phyloP scores from a whole-genome alignment of 345 rosid genomes.

The Hypericum androsaemum region DNA sequence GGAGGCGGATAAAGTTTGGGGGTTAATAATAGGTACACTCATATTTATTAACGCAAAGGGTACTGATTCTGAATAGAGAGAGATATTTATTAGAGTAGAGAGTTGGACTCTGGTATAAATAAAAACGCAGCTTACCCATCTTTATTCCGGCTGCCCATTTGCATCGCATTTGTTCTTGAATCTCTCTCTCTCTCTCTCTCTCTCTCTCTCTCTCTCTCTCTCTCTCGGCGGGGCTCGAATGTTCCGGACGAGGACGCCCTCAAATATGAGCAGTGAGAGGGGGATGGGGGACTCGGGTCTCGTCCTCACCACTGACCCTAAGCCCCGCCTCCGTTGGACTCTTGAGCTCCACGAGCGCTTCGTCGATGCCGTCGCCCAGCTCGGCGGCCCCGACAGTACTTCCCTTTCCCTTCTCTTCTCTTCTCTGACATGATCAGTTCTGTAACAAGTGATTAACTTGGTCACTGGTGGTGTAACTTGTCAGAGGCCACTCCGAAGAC shows the following conservation, averaged over 20 bases:
- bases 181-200: conserved; percentile 30
- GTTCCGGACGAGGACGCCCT: conserved; percentile 95
- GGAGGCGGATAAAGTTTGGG: too few species aligned
- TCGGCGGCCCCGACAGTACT: conserved; percentile 96
- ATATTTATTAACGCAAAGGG: too few species aligned
- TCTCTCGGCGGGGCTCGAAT: conserved; percentile 33
- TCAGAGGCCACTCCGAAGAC: conserved; percentile 99
- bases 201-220: conserved; percentile 19
- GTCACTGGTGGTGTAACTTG: neutral
- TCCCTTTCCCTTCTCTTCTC: neutral
- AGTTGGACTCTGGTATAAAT: neutral
- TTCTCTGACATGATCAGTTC: too few species aligned
- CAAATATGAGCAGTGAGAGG: conserved; percentile 40
- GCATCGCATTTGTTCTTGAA: conserved; percentile 95
- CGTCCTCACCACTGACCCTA: conserved; percentile 98
- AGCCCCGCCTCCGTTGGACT: conserved; percentile 99
- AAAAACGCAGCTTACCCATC: conserved; percentile 2
- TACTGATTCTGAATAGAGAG: conserved; percentile 6
- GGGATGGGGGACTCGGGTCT: conserved; percentile 81
- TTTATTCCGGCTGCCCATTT: conserved; percentile 36
- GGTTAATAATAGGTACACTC: too few species aligned
- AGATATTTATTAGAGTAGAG: neutral
- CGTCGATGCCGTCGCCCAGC: conserved; percentile 96
- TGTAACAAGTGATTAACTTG: too few species aligned
- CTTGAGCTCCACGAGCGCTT: conserved; percentile 99